Evolutionary conservation across 2,329 filamentous ascomycete species (phyloP), one percentile per base, ranked within the genome.

Genomic region (Ambrosiella xylebori): DNA sequence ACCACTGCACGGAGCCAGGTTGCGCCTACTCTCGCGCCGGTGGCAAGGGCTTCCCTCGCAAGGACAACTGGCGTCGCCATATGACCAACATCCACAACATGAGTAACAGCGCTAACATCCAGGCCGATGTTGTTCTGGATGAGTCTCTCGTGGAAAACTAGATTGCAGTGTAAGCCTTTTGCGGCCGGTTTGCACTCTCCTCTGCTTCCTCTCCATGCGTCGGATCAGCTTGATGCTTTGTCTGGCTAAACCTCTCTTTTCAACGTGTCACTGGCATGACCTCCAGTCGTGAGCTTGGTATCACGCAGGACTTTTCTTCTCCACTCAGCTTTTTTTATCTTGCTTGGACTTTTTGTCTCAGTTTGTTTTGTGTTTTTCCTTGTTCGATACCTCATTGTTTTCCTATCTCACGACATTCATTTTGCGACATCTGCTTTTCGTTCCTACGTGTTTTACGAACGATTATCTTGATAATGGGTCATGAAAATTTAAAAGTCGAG

Each of bases 41-140:
- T 7, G 76, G 78, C 57, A 80, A 79, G 61, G 76, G 75, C 0
- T 82, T 82, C 62, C 77, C 78, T 0, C 70, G 79, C 57, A 82
- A 81, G 64, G 79, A 81, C 64, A 81, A 82, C 66, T 81, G 78
- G 78, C 75, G 78, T 63, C 69, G 79, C 58, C 79, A 82, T 64
- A 81, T 82, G 77, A 70, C 73, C 40, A 81, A 80, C 65, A 81
- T 80, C 63, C 79, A 82, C 63, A 67, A 72, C 40, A 58, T 58
- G 47, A 63, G 55, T 45, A 63, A 62, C 4, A 57, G 59, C 11
- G 56, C 61, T 4, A 60, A 63, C 3, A 57, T 62, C 1, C 63
- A 65, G 57, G 61, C 63, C n/a, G 61, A 64, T 27, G 47, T 17
- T n/a, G 9, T 51, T 11, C n/a, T 51, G 27, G 47, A 57, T 52